phyloP scores from a whole-genome alignment of 148 eudicot species.

The Cornus controversa region DNA sequence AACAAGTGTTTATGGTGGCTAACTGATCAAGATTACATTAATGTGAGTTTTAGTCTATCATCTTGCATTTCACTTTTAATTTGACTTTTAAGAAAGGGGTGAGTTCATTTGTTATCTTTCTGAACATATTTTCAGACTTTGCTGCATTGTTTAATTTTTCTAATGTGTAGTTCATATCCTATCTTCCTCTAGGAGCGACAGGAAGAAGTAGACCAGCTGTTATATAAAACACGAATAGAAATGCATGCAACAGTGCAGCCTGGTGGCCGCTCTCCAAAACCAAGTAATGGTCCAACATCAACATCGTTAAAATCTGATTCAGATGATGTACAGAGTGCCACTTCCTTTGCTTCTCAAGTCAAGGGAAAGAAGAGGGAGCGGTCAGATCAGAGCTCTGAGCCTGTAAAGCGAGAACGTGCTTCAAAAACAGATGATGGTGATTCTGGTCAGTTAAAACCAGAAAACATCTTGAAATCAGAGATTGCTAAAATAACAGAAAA shows the following conservation, averaged over 20 bases:
- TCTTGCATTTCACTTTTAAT: not conserved
- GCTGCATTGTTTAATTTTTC: not conserved
- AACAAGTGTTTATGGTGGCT: slow-evolving; percentile 80
- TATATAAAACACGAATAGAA: slow-evolving; percentile 56
- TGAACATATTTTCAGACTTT: not conserved
- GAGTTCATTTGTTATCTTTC: not conserved
- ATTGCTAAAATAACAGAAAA: slow-evolving; percentile 68
- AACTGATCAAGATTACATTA: slow-evolving; percentile 67
- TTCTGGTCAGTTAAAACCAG: slow-evolving; percentile 45
- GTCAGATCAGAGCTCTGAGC: slow-evolving; percentile 54
- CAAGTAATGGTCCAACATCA: slow-evolving; percentile 51
- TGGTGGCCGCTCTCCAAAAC: slow-evolving; percentile 81
- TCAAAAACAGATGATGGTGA: slow-evolving; percentile 53
- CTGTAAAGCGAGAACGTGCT: slow-evolving; percentile 65
- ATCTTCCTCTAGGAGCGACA: slow-evolving; percentile 61
- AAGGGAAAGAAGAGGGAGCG: slow-evolving; percentile 88
- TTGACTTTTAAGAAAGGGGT: too few species aligned
- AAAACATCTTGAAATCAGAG: slow-evolving; percentile 55
- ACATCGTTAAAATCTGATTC: slow-evolving; percentile 67
- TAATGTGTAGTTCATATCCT: not conserved
- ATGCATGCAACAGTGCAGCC: slow-evolving; percentile 80
- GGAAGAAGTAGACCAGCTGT: slow-evolving; percentile 77
- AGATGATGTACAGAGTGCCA: slow-evolving; percentile 58
- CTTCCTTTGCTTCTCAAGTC: slow-evolving; percentile 49
- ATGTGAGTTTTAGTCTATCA: slow-evolving; percentile 46